Conservation (phyloP, 2,329 filamentous ascomycete genomes). For the Penicillium sp. region DNA sequence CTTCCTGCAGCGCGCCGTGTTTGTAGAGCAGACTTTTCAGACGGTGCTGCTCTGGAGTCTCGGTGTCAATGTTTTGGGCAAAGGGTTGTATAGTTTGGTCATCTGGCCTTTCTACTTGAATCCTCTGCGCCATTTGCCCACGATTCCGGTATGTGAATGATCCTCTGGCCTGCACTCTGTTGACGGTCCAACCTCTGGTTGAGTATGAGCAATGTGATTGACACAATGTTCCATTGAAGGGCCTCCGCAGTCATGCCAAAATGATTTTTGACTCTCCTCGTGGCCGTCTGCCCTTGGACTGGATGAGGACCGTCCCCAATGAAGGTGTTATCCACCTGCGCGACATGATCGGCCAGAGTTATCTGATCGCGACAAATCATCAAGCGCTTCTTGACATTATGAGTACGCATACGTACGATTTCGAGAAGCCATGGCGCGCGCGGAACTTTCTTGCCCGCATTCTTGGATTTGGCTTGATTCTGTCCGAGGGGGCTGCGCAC, state of each 20-base stretch:
- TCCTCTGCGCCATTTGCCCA: constrained; percentile 47
- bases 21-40: constrained; percentile 22
- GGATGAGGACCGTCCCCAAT: constrained; percentile 50
- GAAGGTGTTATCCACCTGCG: constrained; percentile 51
- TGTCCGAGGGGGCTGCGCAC: constrained; percentile 48
- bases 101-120: constrained; percentile 49
- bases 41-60: constrained; percentile 18
- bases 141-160: constrained; percentile 22
- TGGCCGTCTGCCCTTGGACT: constrained; percentile 31
- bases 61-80: constrained; percentile 21
- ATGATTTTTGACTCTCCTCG: constrained; percentile 32
- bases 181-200: too few species aligned
- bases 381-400: constrained; percentile 47
- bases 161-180: too few species aligned
- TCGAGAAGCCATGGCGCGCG: constrained; percentile 45
- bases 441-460: constrained; percentile 44
- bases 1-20: constrained; percentile 23
- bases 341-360: constrained; percentile 39
- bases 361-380: constrained; percentile 29
- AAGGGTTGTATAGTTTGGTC: constrained; percentile 35
- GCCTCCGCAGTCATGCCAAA: constrained; percentile 19
- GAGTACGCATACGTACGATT: constrained; percentile 49
- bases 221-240: constrained; percentile 11
- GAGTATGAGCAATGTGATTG: too few species aligned
- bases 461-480: constrained; percentile 47